phyloP scores from a whole-genome alignment of 257 asterid genomes.

The Solanum etuberosum region DNA sequence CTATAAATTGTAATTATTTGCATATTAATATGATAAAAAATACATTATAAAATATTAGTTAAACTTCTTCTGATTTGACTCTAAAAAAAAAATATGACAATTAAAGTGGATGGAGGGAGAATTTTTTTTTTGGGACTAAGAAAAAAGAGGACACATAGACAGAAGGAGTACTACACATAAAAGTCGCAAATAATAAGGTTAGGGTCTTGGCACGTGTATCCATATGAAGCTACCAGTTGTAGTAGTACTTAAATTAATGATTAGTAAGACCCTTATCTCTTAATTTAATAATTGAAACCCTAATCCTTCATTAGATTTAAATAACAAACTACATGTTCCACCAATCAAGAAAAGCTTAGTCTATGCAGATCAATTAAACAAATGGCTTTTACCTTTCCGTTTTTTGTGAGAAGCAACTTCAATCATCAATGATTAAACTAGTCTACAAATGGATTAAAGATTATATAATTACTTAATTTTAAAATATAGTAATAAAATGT shows the following conservation, averaged over 20 bases:
- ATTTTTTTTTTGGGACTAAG: no score
- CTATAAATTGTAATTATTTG: no score
- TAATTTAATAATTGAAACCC: not conserved
- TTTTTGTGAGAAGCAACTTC: not conserved
- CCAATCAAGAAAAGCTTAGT: not conserved
- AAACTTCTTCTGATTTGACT: no score
- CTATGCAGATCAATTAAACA: not conserved
- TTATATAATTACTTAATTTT: not conserved
- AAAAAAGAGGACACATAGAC: not conserved
- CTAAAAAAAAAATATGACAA: no score
- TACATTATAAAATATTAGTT: no score
- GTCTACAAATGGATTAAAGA: not conserved
- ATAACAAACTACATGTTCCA: constrained; percentile 2
- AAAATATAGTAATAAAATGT: not conserved
- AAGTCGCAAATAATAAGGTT: not conserved
- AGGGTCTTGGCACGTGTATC: constrained; percentile 19
- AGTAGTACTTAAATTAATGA: constrained; percentile 1
- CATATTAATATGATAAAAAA: no score
- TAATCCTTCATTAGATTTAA: not conserved
- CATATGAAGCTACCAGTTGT: not conserved
- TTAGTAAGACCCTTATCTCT: not conserved
- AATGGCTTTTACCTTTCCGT: not conserved
- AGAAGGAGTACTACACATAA: not conserved
- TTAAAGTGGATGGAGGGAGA: no score
- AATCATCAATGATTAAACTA: not conserved